phyloP scores from a whole-genome alignment of 2,329 filamentous ascomycete species.

The Colletotrichum magnum region DNA sequence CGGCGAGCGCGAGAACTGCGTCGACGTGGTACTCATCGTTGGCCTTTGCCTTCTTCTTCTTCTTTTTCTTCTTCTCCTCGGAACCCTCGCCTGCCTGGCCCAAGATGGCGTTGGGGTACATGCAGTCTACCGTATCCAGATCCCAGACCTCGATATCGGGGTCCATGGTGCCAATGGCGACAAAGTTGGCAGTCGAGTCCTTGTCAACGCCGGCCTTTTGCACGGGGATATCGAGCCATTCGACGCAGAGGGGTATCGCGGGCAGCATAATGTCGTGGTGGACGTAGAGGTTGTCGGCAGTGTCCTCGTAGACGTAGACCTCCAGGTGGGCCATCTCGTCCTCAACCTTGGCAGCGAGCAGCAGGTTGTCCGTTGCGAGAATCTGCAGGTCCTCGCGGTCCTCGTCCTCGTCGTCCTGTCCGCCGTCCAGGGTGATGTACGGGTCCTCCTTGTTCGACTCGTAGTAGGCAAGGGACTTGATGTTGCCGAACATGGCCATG shows the following conservation, averaged over 20 bases:
- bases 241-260: slow-evolving; percentile 93
- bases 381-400: slow-evolving; percentile 96
- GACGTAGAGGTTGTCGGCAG: slow-evolving; percentile 95
- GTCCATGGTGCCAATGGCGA: slow-evolving; percentile 96
- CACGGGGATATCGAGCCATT: slow-evolving; percentile 96
- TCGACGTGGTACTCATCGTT: slow-evolving; percentile 96
- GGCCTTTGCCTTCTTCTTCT: slow-evolving; percentile 88
- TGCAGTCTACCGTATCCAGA: slow-evolving; percentile 93
- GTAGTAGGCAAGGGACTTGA: slow-evolving; percentile 94
- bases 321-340: slow-evolving; percentile 97
- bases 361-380: slow-evolving; percentile 90
- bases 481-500: slow-evolving; percentile 94
- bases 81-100: slow-evolving; percentile 77
- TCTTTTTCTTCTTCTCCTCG: slow-evolving; percentile 80
- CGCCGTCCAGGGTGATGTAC: slow-evolving; percentile 89
- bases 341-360: slow-evolving; percentile 93
- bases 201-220: slow-evolving; percentile 75
- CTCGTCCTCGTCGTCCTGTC: slow-evolving; percentile 82
- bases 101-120: slow-evolving; percentile 97
- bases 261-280: slow-evolving; percentile 99
- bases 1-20: slow-evolving; percentile 89
- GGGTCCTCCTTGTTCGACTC: slow-evolving; percentile 95
- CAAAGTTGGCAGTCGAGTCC: slow-evolving; percentile 86
- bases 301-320: slow-evolving; percentile 97
- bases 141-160: slow-evolving; percentile 99